Percentiles rank a stretch among this genome's conserved stretches.
Conservation (phyloP, 1,139 yeast genomes). For the Protomyces inundatus region DNA sequence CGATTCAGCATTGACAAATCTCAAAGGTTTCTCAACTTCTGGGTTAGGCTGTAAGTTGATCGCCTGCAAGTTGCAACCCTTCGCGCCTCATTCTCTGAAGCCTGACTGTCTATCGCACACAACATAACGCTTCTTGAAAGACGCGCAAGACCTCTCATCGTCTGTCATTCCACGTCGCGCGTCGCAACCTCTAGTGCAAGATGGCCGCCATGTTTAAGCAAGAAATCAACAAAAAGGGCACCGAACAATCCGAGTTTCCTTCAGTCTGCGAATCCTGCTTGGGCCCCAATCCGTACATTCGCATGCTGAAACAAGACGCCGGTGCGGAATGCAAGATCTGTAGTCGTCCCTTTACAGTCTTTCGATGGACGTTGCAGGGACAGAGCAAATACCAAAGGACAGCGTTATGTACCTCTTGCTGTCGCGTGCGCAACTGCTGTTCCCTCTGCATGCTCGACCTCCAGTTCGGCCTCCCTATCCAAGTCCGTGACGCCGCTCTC, state of each 20-base stretch:
- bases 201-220: constrained; percentile 26
- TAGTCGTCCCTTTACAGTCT: constrained; percentile 76
- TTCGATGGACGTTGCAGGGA: constrained; percentile 54
- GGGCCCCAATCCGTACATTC: constrained; percentile 53
- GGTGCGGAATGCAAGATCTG: constrained; percentile 70
- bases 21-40: too few species aligned
- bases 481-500: constrained; percentile 74
- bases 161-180: too few species aligned
- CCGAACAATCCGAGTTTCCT: constrained; percentile 49
- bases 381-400: constrained; percentile 34
- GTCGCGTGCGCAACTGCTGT: constrained; percentile 67
- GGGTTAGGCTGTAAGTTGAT: too few species aligned
- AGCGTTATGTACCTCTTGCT: constrained; percentile 55
- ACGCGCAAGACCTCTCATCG: too few species aligned
- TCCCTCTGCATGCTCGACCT: constrained; percentile 82
- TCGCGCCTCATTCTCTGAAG: too few species aligned
- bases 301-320: constrained; percentile 64
- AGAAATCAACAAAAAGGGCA: constrained; percentile 39
- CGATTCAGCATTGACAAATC: too few species aligned
- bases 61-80: too few species aligned
- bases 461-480: constrained; percentile 69
- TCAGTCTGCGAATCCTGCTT: constrained; percentile 30
- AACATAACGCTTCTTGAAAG: too few species aligned
- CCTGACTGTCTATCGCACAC: too few species aligned
- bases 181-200: not conserved